These are phyloP conservation scores for Boletus eberwhitei DNA, from an alignment of 768 basidiomycete genomes.

Conservation along the genomic window DNA sequence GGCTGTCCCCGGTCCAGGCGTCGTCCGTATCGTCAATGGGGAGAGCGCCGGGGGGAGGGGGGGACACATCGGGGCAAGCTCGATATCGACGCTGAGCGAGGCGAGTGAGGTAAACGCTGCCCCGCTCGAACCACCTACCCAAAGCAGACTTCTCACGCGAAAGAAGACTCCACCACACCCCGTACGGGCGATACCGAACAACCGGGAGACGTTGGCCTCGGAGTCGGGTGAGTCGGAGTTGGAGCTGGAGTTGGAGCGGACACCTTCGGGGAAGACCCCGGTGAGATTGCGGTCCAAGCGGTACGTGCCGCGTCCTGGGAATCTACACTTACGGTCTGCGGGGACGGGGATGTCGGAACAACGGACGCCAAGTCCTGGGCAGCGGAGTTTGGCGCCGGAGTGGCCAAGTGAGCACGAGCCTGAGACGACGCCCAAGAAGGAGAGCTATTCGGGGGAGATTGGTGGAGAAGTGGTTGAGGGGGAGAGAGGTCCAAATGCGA, in stretches of 20 bases:
- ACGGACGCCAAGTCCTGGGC: conserved; percentile 43
- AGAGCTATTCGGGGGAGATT: conserved; percentile 40
- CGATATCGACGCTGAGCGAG: conserved; percentile 31
- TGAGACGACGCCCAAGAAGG: conserved; percentile 55
- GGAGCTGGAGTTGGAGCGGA: conserved; percentile 24
- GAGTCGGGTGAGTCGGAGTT: conserved; percentile 42
- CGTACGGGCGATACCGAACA: not conserved
- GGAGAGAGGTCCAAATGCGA: not conserved
- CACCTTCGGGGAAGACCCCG: conserved; percentile 37
- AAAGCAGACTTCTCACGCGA: conserved; percentile 31
- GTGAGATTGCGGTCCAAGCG: conserved; percentile 53
- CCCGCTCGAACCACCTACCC: conserved; percentile 28
- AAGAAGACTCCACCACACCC: conserved; percentile 38
- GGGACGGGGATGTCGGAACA: conserved; percentile 20
- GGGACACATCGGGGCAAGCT: conserved; percentile 27
- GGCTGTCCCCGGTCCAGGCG: conserved; percentile 5
- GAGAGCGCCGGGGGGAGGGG: conserved; percentile 8
- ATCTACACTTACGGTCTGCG: conserved; percentile 42
- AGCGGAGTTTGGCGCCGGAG: conserved; percentile 48
- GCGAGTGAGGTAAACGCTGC: conserved; percentile 10
- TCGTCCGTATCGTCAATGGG: conserved; percentile 30
- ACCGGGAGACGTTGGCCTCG: not conserved
- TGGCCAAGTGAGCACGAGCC: conserved; percentile 52
- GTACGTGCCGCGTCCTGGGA: conserved; percentile 42
- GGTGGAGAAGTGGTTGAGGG: not conserved